Percentiles rank a stretch among this genome's conserved stretches.
Evolutionary conservation across 2,329 filamentous ascomycete species (phyloP).

Genomic region (Bretziella fagacearum): DNA sequence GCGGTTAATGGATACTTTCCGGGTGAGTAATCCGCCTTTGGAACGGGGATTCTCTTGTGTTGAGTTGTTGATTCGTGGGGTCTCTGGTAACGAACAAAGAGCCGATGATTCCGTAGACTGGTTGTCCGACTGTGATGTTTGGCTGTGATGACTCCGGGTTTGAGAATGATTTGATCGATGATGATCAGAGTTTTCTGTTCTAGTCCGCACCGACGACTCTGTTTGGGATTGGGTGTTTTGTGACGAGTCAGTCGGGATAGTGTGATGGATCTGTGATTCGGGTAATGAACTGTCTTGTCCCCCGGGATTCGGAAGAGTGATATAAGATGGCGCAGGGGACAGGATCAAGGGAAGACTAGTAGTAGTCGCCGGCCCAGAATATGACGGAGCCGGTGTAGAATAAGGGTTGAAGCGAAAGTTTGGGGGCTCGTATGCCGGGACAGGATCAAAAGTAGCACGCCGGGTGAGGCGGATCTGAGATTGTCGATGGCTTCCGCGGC

Average conservation of each 20-base stretch:
- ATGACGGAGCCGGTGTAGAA: not conserved
- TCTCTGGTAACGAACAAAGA: too few relatives aligned
- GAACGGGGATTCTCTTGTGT: not conserved
- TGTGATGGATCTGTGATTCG: not conserved
- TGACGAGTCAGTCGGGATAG: not conserved
- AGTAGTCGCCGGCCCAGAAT: not conserved
- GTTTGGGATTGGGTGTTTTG: too few relatives aligned
- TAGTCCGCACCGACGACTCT: too few relatives aligned
- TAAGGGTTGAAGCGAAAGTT: constrained; percentile 4
- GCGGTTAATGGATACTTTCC: not conserved
- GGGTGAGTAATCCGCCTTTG: not conserved
- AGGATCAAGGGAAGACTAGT: not conserved
- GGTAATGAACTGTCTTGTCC: too few relatives aligned
- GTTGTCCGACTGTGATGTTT: too few relatives aligned
- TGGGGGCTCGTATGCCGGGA: constrained; percentile 12
- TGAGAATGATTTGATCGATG: too few relatives aligned
- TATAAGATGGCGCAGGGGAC: constrained; percentile 1
- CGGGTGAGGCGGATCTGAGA: constrained; percentile 3
- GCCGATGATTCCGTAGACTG: too few relatives aligned
- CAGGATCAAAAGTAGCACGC: constrained; percentile 9
- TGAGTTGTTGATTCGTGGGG: not conserved
- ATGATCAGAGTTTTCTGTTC: too few relatives aligned
- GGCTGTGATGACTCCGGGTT: too few relatives aligned
- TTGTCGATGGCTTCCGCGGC: not conserved
- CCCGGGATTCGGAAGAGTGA: not conserved